Conservation (phyloP, 441 rosid species). For the Populus hybrid region DNA sequence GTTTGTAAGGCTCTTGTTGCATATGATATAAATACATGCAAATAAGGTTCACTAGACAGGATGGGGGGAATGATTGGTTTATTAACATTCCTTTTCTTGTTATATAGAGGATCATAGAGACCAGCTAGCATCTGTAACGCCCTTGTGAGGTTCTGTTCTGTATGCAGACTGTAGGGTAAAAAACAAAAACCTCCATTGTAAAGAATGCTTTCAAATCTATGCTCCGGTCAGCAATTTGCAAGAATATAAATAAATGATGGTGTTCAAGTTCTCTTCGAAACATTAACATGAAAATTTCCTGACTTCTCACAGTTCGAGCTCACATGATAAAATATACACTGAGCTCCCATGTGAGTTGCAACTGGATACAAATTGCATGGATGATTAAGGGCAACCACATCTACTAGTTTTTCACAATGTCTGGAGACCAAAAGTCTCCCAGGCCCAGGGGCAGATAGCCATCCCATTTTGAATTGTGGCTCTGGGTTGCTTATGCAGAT, state of each 20-base stretch:
- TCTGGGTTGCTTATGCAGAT: no score
- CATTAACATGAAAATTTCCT: background rate
- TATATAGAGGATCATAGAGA: background rate
- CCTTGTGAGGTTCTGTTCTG: background rate
- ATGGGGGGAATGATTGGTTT: background rate
- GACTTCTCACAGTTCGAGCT: background rate
- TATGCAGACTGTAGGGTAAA: background rate
- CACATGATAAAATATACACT: background rate
- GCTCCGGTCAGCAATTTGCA: background rate
- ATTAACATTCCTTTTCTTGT: background rate
- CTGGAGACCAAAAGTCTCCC: no score
- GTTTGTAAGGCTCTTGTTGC: conserved; percentile 30
- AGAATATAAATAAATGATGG: background rate
- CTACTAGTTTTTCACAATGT: no score
- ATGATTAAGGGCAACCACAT: no score
- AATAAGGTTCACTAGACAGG: conserved; percentile 1
- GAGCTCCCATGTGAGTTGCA: background rate
- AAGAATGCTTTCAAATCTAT: background rate
- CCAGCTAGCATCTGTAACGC: background rate
- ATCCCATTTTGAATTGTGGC: no score
- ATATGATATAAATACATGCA: background rate
- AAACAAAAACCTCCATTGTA: background rate
- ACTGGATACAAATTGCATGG: no score
- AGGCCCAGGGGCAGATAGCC: no score
- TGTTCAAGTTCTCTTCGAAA: background rate